phyloP scores from a whole-genome alignment of 441 rosid genomes.

The Jatropha podagrica region DNA sequence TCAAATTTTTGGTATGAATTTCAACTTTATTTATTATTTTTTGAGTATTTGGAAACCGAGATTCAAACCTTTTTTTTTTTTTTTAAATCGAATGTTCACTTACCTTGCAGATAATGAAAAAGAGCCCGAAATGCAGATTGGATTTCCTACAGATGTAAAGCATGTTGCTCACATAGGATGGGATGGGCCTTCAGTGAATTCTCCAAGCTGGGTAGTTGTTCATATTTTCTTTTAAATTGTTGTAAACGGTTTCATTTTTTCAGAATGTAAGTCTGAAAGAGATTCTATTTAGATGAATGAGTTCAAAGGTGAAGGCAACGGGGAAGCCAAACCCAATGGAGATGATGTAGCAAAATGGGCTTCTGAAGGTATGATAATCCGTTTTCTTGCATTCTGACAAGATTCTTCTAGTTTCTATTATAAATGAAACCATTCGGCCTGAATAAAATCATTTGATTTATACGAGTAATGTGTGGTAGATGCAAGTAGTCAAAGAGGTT shows the following conservation, averaged over 20 bases:
- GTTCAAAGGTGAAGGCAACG: conserved; percentile 32
- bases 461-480: conserved; percentile 10
- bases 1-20: conserved; percentile 70
- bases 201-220: conserved; percentile 73
- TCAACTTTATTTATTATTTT: background rate
- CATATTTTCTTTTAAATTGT: background rate
- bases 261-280: background rate
- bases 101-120: conserved; percentile 62
- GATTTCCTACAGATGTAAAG: conserved; percentile 89
- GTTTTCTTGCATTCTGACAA: no score
- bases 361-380: conserved; percentile 40
- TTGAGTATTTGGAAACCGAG: background rate
- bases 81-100: background rate
- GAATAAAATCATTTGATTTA: background rate
- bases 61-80: background rate
- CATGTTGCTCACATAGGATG: conserved; percentile 96
- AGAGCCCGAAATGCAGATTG: conserved; percentile 80
- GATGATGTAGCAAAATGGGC: conserved; percentile 31
- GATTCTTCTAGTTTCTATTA: no score
- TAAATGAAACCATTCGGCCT: no score
- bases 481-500: conserved; percentile 18
- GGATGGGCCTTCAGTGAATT: conserved; percentile 71
- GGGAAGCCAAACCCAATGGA: conserved; percentile 29
- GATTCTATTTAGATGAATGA: conserved; percentile 57
- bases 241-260: no score